phyloP scores from a whole-genome alignment of 352 stramenopile species.

The Discostella stelligera region DNA sequence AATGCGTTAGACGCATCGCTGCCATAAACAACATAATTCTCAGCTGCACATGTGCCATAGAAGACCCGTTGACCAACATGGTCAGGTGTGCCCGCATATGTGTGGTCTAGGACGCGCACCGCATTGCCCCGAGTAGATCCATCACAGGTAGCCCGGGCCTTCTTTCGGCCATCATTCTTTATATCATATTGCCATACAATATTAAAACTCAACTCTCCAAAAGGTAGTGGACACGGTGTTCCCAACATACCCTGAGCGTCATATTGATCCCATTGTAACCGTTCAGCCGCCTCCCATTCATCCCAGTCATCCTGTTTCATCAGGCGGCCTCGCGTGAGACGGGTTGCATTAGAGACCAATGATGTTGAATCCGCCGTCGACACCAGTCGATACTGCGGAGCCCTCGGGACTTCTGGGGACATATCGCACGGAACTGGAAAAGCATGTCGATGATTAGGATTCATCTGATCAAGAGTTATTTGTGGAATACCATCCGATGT shows the following conservation, averaged over 20 bases:
- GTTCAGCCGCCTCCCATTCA: conserved; percentile 17
- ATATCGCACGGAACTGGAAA: background rate
- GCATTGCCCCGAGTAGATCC: too few species aligned
- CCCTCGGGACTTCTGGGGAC: background rate
- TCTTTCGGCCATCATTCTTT: conserved; percentile 10
- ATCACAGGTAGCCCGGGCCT: too few species aligned
- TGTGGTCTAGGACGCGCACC: too few species aligned
- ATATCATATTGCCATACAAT: conserved; percentile 22
- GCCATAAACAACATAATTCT: conserved; percentile 21
- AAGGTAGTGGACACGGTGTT: background rate
- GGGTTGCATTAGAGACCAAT: background rate
- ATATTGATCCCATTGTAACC: too few species aligned
- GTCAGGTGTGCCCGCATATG: too few species aligned
- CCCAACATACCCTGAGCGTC: conserved; percentile 56
- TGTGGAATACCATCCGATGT: too few species aligned
- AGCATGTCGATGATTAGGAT: background rate
- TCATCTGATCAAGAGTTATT: conserved; percentile 5
- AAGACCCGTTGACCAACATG: conserved; percentile 31
- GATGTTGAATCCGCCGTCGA: too few species aligned
- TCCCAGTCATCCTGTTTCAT: conserved; percentile 22
- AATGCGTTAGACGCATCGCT: conserved; percentile 28
- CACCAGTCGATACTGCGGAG: background rate
- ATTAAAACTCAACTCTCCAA: conserved; percentile 5
- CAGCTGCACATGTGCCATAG: conserved; percentile 6
- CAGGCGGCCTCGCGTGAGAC: background rate